Conservation (phyloP, 768 basidiomycete genomes). For the Serendipita vermifera region DNA sequence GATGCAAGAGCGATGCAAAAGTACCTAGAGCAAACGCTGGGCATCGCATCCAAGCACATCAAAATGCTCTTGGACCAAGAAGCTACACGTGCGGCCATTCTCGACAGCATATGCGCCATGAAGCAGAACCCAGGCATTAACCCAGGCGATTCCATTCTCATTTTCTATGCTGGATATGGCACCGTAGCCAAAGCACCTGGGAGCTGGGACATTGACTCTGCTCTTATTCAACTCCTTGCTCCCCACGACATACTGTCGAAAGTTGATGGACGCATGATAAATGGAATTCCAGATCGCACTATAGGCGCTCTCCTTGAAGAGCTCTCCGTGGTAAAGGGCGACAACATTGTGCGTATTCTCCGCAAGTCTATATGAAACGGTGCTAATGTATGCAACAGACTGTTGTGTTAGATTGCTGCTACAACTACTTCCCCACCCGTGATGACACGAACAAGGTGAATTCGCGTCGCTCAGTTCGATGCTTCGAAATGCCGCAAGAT, state of each 20-base stretch:
- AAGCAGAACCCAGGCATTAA: constrained; percentile 17
- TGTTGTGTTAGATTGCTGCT: constrained; percentile 52
- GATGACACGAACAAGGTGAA: too few relatives aligned
- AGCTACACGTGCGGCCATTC: constrained; percentile 29
- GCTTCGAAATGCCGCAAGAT: too few relatives aligned
- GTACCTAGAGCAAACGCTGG: constrained; percentile 24
- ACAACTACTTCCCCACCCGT: constrained; percentile 33
- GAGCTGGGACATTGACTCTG: constrained; percentile 22
- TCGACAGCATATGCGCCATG: constrained; percentile 20
- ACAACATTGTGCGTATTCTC: constrained; percentile 53
- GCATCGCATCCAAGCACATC: constrained; percentile 26
- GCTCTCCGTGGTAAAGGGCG: constrained; percentile 44
- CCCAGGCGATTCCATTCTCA: constrained; percentile 25
- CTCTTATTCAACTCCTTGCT: constrained; percentile 26
- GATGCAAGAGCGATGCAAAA: constrained; percentile 30
- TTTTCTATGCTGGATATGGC: constrained; percentile 38
- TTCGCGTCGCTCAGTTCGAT: too few relatives aligned
- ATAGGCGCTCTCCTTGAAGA: constrained; percentile 46
- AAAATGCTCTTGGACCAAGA: constrained; percentile 25
- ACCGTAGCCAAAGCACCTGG: constrained; percentile 24
- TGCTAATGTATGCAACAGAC: constrained; percentile 27
- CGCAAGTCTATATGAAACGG: background rate
- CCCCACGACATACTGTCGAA: constrained; percentile 23
- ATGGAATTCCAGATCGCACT: constrained; percentile 54
- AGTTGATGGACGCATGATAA: constrained; percentile 16